Evolutionary conservation across 2,329 filamentous ascomycete genomes (phyloP), one percentile per base, ranked within the genome.

Genomic region (Fusarium palustre): DNA sequence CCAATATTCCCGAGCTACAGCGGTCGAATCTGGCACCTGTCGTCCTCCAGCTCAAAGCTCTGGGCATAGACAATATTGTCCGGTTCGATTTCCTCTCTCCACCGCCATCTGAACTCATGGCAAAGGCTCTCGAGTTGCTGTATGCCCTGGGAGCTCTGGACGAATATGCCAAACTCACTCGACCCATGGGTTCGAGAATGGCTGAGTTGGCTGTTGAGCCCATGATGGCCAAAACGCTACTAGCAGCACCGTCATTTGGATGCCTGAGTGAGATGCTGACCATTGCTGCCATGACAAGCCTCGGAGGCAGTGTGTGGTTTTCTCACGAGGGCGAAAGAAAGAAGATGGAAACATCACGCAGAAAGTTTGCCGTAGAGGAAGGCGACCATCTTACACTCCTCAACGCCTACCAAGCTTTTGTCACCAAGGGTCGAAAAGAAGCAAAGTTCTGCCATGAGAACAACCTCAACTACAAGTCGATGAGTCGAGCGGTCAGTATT

Each of bases 21-120:
- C 88, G 96, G 50, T 94, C 92, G 2, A 97, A 98, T 75, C 86
- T 99, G 24, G 94, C 95, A 0, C 92, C 94, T 0, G 90, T 94
- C 4, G 87, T 98, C 39, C 85, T 99, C 43, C 95, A 98, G 75
- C 88, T 99, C 39, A 97, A 98, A 80, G 95, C 96, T 2, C 84
- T 99, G 2, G 96, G 96, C 0, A 97, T 98, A 70, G 94, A 97
- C 78, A 98, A 99, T 72, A 90, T 98, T 34, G 88, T 93, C 7
- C 90, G 93, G 7, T 99, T 98, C 78, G 90, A 94, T 74, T 99
- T 95, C 76, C 82, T 97, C 53, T 95, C 92, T 5, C 85, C 93
- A 4, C 96, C 96, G 13, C 94, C 96, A 0, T 89, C 94, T 0
- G 90, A 95, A 73, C 88, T 97, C 31, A 88, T 98, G 79, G 88